Percentiles rank a stretch among this genome's conserved stretches.
Conservation (phyloP, 495 filamentous ascomycete genomes). For the Sabuloglossum arenarium region DNA sequence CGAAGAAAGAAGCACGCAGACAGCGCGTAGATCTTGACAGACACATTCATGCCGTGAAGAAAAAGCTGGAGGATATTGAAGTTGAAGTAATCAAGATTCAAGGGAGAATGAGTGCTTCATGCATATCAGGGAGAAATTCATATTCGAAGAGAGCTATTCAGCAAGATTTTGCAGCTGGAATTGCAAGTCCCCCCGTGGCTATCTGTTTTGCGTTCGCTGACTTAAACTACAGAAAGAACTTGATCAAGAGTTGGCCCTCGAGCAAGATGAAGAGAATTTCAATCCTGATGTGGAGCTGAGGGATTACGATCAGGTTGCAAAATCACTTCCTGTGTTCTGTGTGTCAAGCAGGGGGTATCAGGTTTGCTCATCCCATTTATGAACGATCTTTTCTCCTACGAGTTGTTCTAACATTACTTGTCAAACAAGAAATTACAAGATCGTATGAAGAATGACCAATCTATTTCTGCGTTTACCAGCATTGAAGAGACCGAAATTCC, state of each 20-base stretch:
- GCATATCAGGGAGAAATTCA: conserved; percentile 31
- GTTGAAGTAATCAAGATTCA: conserved; percentile 17
- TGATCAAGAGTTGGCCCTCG: conserved; percentile 26
- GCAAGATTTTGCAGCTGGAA: conserved; percentile 32
- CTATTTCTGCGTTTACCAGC: conserved; percentile 24
- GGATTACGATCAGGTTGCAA: conserved; percentile 35
- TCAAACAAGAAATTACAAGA: conserved; percentile 26
- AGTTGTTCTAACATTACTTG: background rate
- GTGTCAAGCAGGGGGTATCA: conserved; percentile 37
- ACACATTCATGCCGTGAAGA: conserved; percentile 23
- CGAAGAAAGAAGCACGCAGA: conserved; percentile 19
- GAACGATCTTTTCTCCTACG: too few species aligned
- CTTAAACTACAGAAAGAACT: conserved; percentile 13
- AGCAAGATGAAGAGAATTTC: conserved; percentile 24
- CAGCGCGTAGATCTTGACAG: conserved; percentile 17
- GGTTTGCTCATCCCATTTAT: background rate
- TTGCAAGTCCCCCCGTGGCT: conserved; percentile 17
- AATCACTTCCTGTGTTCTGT: conserved; percentile 36
- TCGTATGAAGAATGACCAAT: conserved; percentile 25
- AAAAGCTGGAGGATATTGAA: conserved; percentile 16
- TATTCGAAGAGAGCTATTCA: conserved; percentile 30
- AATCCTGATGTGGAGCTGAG: conserved; percentile 22
- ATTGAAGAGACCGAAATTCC: conserved; percentile 35
- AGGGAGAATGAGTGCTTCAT: conserved; percentile 22
- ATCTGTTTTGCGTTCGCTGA: background rate